Conservation (phyloP, 1,284 basidiomycete genomes). For the Apiotrichum mycotoxinovorans region DNA sequence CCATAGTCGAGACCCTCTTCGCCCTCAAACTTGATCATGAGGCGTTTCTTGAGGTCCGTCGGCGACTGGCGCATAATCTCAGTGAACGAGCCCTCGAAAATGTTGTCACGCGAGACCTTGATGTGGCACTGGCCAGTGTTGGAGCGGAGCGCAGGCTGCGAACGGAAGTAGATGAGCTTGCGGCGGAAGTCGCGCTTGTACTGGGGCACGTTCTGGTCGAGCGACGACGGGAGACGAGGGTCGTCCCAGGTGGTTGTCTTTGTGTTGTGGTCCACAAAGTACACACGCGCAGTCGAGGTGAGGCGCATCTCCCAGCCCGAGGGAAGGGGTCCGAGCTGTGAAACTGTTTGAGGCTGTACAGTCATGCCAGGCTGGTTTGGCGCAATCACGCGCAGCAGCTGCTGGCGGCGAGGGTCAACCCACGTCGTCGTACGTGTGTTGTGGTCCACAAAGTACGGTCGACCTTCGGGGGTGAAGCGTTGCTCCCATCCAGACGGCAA, state of each 20-base stretch:
- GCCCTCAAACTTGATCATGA: conserved; percentile 99
- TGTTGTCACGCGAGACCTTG: conserved; percentile 86
- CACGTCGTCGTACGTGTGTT: conserved; percentile 95
- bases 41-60: conserved; percentile 90
- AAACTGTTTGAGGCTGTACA: conserved; percentile 73
- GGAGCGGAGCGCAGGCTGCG: conserved; percentile 88
- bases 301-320: conserved; percentile 98
- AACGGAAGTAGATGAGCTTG: conserved; percentile 98
- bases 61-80: conserved; percentile 89
- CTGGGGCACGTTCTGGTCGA: conserved; percentile 87
- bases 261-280: conserved; percentile 96
- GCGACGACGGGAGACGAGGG: conserved; percentile 69
- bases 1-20: conserved; percentile 98
- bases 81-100: conserved; percentile 94
- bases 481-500: conserved; percentile 98
- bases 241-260: conserved; percentile 94
- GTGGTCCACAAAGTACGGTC: conserved; percentile 97
- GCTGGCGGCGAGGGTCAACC: conserved; percentile 92
- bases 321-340: conserved; percentile 89
- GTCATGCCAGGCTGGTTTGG: conserved; percentile 74
- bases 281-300: conserved; percentile 85
- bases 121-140: conserved; percentile 92
- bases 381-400: conserved; percentile 79
- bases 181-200: conserved; percentile 99
- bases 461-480: conserved; percentile 91